phyloP scores from a whole-genome alignment of 176 grass and related monocot species.

The Raddia distichophylla region DNA sequence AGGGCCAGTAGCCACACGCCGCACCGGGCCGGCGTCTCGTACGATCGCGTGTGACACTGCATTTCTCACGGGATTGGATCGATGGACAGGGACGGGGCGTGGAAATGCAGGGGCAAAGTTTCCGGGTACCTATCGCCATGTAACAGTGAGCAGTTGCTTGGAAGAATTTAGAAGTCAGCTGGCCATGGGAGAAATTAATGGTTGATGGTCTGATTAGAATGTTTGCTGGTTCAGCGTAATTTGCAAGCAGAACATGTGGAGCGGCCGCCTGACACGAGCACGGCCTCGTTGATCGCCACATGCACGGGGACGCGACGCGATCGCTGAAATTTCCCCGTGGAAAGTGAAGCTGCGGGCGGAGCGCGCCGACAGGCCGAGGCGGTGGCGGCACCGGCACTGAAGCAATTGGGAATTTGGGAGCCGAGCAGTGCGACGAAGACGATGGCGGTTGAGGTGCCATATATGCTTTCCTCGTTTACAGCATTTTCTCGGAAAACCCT shows the following conservation, averaged over 20 bases:
- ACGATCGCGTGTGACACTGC: constrained; percentile 1
- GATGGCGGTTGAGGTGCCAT: too few species aligned
- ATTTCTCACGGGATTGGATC: not conserved
- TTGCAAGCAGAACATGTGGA: not conserved
- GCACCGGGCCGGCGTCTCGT: not conserved
- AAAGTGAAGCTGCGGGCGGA: not conserved
- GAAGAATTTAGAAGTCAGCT: not conserved
- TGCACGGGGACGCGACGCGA: not conserved
- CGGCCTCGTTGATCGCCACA: not conserved
- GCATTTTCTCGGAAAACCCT: too few species aligned
- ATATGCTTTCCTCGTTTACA: too few species aligned
- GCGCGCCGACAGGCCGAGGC: not conserved
- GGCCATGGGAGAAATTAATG: not conserved
- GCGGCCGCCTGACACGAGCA: not conserved
- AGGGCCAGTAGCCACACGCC: not conserved
- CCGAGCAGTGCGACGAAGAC: not conserved
- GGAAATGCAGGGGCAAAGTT: not conserved
- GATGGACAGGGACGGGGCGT: not conserved
- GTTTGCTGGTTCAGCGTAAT: not conserved
- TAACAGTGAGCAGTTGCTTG: not conserved
- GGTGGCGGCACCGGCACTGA: not conserved
- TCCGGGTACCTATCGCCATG: not conserved
- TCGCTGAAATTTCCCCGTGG: not conserved
- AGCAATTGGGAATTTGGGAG: not conserved
- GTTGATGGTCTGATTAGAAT: not conserved